These are phyloP conservation scores for Wallacemonas rigidus DNA, from an alignment of 208 protist genomes.

Conservation along the genomic window DNA sequence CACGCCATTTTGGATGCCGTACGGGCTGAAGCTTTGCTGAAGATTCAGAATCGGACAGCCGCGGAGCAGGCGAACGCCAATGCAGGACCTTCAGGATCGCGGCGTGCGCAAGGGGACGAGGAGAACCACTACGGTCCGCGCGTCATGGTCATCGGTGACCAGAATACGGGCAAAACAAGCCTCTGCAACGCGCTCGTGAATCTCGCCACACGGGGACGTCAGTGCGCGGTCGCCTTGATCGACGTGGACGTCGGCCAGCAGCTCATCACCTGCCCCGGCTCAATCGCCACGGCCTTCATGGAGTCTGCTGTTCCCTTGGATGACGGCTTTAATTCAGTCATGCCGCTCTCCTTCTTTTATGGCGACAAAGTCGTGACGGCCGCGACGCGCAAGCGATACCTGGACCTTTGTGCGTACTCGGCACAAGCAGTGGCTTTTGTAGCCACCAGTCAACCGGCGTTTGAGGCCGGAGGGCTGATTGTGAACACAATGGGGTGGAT, in stretches of 20 bases:
- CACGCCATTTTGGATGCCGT: slow-evolving; percentile 56
- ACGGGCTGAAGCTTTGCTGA: slow-evolving; percentile 40
- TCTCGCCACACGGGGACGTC: slow-evolving; percentile 39
- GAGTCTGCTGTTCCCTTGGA: slow-evolving; percentile 62
- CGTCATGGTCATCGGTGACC: slow-evolving; percentile 74
- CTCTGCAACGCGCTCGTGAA: slow-evolving; percentile 68
- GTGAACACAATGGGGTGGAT: slow-evolving; percentile 81
- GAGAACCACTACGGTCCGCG: slow-evolving; percentile 41
- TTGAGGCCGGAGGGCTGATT: slow-evolving; percentile 68
- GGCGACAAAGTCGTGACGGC: slow-evolving; percentile 51
- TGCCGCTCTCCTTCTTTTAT: slow-evolving; percentile 84
- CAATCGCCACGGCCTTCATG: slow-evolving; percentile 59
- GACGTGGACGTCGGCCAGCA: slow-evolving; percentile 82
- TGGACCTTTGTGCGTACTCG: slow-evolving; percentile 70
- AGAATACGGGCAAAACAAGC: slow-evolving; percentile 69
- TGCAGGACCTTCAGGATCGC: neutral
- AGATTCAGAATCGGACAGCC: slow-evolving; percentile 21
- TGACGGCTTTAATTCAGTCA: slow-evolving; percentile 71
- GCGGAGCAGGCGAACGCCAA: neutral
- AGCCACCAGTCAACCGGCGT: slow-evolving; percentile 41
- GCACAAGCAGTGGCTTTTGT: slow-evolving; percentile 58
- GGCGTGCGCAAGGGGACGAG: slow-evolving; percentile 7
- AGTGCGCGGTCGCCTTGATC: slow-evolving; percentile 57
- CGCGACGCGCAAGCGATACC: slow-evolving; percentile 69
- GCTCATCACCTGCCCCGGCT: slow-evolving; percentile 72